These are phyloP conservation scores for Phyllosticta capitalensis DNA, from an alignment of 2,329 filamentous ascomycete species.

Conservation along the genomic window DNA sequence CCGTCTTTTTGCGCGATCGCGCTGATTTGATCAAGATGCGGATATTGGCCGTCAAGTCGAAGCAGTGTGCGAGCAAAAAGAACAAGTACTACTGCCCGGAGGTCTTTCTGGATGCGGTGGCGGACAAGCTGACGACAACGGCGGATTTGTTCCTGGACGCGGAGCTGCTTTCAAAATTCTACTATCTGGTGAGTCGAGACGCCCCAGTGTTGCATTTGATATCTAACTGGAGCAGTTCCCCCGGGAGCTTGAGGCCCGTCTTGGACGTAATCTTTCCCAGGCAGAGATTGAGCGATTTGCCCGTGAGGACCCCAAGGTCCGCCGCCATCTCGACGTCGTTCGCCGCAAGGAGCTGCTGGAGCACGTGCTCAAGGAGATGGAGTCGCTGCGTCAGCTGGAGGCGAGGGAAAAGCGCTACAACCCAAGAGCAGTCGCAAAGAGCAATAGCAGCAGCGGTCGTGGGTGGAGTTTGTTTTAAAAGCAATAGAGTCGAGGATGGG, in stretches of 20 bases:
- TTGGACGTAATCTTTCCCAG: slow-evolving; percentile 69
- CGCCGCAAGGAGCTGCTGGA: slow-evolving; percentile 86
- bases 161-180: slow-evolving; percentile 92
- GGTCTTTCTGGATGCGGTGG: slow-evolving; percentile 94
- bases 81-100: slow-evolving; percentile 98
- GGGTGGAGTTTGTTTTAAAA: slow-evolving; percentile 27
- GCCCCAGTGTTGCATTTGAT: not conserved
- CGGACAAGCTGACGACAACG: slow-evolving; percentile 86
- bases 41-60: slow-evolving; percentile 75
- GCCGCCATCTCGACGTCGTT: slow-evolving; percentile 83
- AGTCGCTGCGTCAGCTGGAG: slow-evolving; percentile 76
- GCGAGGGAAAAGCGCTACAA: slow-evolving; percentile 51
- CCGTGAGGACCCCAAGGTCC: slow-evolving; percentile 83
- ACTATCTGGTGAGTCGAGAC: slow-evolving; percentile 57
- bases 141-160: slow-evolving; percentile 97
- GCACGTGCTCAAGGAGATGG: slow-evolving; percentile 91
- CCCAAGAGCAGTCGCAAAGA: slow-evolving; percentile 22
- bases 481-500: slow-evolving; percentile 9
- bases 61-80: slow-evolving; percentile 71
- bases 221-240: slow-evolving; percentile 53
- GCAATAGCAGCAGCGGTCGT: slow-evolving; percentile 18
- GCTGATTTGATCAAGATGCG: slow-evolving; percentile 87
- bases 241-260: slow-evolving; percentile 75
- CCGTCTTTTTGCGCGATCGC: slow-evolving; percentile 85
- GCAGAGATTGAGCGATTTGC: slow-evolving; percentile 84